These are phyloP conservation scores for Neurospora terricola DNA, from an alignment of 495 filamentous ascomycete genomes.

Conservation along the genomic window DNA sequence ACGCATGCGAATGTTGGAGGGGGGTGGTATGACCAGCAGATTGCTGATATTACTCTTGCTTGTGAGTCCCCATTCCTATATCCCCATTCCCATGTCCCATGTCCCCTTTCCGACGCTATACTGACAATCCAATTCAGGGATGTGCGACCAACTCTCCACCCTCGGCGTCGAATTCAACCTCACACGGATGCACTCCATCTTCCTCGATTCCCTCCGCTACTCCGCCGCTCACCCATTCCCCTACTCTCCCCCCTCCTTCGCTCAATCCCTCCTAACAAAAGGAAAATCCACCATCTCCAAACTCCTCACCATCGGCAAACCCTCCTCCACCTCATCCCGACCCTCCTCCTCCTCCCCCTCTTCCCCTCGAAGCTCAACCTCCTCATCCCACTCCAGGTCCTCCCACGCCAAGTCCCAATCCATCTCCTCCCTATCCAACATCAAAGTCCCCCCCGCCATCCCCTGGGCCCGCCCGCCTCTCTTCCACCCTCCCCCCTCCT, in stretches of 20 bases:
- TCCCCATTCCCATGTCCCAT: not conserved
- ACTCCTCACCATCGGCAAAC: not conserved
- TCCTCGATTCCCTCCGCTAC: slow-evolving; percentile 17
- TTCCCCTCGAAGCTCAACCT: not conserved
- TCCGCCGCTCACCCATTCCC: slow-evolving; percentile 25
- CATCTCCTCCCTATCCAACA: not conserved
- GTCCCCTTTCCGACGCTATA: not conserved
- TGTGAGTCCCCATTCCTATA: slow-evolving; percentile 9
- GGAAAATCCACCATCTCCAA: slow-evolving; percentile 5
- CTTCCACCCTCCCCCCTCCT: not conserved
- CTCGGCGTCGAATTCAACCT: slow-evolving; percentile 26
- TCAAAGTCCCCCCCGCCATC: not conserved
- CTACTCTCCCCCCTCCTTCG: slow-evolving; percentile 8
- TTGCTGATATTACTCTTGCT: slow-evolving; percentile 22
- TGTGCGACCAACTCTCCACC: slow-evolving; percentile 26
- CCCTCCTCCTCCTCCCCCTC: not conserved
- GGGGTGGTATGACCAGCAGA: slow-evolving; percentile 26
- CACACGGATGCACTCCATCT: slow-evolving; percentile 13
- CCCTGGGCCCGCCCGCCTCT: not conserved
- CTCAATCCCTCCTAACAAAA: slow-evolving; percentile 6
- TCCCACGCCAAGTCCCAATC: not conserved
- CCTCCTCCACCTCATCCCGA: not conserved
- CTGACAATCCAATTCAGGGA: slow-evolving; percentile 13
- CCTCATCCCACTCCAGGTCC: not conserved
- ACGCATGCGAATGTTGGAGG: slow-evolving; percentile 56